Evolutionary conservation across 1,284 basidiomycete genomes (phyloP), one percentile per base, ranked within the genome.

Genomic region (Sporisorium exsertum): DNA sequence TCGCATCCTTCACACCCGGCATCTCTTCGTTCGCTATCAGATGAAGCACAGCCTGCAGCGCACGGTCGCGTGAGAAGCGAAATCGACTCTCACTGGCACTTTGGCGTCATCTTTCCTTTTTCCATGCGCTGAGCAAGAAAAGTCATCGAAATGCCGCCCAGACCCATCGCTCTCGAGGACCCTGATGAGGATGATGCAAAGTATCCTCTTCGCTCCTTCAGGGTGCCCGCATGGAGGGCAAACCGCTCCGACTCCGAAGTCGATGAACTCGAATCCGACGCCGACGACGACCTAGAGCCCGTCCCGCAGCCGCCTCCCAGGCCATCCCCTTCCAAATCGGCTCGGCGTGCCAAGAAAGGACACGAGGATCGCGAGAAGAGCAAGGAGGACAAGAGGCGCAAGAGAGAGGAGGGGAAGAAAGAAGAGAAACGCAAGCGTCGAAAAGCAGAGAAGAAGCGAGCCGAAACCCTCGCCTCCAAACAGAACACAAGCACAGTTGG

Each of bases 191-290:
- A 70, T 40, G 72, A 60, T 18, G 13, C 27, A 3, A 33, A 22
- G 40, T 56, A 60, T 29, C 57, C 52, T 12, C 60, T 64, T 22
- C 49, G 52, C 35, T 49, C 52, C n/a, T 15, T n/a, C 32, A 52
- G 26, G 16, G 37, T 33, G 15, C 24, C 32, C 16, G 20, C 45
- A 3, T n/a, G n/a, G 18, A 27, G 22, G 22, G 26, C 10, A 33
- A 10, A 5, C 12, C 26, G 6, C 15, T 60, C 47, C 13, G 40
- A 32, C 24, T 33, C 27, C 37, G 64, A 66, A 18, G 27, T 60
- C 8, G 64, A 66, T 22, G 40, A 60, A 54, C 58, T 66, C 32
- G 43, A 45, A 45, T 66, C 64, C 8, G 64, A 66, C 29, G 52
- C 35, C 16, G 58, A 60, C 1, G 64, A 66, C 46, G 64, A 65